Conservation (phyloP, 495 filamentous ascomycete species). For the Aspergillus nidulans region DNA sequence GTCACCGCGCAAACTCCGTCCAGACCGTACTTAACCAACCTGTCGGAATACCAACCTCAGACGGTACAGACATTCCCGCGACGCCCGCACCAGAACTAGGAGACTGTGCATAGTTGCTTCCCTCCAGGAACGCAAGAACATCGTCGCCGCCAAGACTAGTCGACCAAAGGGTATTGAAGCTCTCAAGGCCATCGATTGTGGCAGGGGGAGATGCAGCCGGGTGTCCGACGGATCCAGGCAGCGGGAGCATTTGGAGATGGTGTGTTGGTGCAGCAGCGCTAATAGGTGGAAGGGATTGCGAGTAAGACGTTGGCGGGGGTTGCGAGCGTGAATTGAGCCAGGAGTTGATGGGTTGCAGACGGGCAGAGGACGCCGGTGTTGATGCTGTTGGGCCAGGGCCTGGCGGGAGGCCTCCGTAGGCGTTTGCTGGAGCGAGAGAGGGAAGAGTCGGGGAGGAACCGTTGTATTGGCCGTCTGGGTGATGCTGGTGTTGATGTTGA, state of each 20-base stretch:
- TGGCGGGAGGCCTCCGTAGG: conserved; percentile 17
- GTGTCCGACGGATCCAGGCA: conserved; percentile 30
- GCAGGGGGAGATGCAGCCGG: conserved; percentile 36
- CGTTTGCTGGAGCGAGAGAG: conserved; percentile 21
- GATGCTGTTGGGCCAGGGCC: conserved; percentile 25
- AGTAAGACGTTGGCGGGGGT: conserved; percentile 35
- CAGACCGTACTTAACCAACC: conserved; percentile 44
- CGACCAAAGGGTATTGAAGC: conserved; percentile 26
- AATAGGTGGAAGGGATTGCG: conserved; percentile 40
- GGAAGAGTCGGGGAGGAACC: conserved; percentile 37
- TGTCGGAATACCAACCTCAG: conserved; percentile 32
- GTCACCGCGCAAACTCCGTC: conserved; percentile 31
- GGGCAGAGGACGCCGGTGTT: conserved; percentile 28
- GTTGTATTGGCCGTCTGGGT: conserved; percentile 36
- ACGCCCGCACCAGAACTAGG: neutral
- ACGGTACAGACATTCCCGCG: conserved; percentile 18
- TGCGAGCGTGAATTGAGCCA: conserved; percentile 36
- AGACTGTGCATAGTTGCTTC: conserved; percentile 38
- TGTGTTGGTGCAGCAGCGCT: conserved; percentile 28
- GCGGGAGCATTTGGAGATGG: conserved; percentile 31
- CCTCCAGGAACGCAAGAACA: conserved; percentile 44
- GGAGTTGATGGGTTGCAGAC: conserved; percentile 40
- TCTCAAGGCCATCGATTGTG: conserved; percentile 30
- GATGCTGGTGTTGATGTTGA: conserved; percentile 25
- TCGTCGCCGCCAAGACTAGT: conserved; percentile 45